Evolutionary conservation across 345 rosid species (phyloP), one percentile per base, ranked within the genome.

Genomic region (Murraya koenigii): DNA sequence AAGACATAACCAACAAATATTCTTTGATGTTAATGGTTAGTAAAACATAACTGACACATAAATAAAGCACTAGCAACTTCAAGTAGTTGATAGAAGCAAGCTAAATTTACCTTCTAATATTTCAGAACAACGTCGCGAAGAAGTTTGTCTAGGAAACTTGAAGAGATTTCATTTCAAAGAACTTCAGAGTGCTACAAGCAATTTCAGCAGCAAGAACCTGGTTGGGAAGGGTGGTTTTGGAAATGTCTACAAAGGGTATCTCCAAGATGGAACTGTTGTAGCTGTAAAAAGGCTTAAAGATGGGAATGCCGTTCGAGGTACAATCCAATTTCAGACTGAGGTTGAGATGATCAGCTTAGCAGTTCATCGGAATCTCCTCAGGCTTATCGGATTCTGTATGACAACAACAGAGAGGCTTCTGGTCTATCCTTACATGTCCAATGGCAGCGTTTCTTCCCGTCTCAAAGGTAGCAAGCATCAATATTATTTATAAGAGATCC

Each of bases 291-390:
- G 98, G 72, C 86, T 96, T 11, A 91, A 90, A 52, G 95, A 90
- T 74, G 88, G 90, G 66, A 86, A 89, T 82, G 90, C 92, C 38
- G 80, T 83, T 0, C 93, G 97, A 41, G 97, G 97, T 2, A 94
- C 91, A 77, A 83, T 79, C 81, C 98, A 96, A 74, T 96, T 96
- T 76, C 99, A 94, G 82, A 96, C 93, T 0, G 98, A 96, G 77
- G 90, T 96, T 35, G 97, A 90, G 84, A 94, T 96, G 97, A 96
- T 94, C 78, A 94, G 99, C 87, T 85, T 96, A 30, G 98, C 99
- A 41, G 98, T 92, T 20, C 99, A 94, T 62, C 88, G 95, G 6
- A 89, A 96, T 69, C 97, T 96, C 59, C 98, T 96, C 54, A 91
- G 89, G 1, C 90, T 94, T 23, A 87, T 83, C 0, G 95, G 99